Evolutionary conservation across 345 rosid genomes (phyloP), one percentile per base, ranked within the genome.

Genomic region (Eucalyptus regnans): DNA sequence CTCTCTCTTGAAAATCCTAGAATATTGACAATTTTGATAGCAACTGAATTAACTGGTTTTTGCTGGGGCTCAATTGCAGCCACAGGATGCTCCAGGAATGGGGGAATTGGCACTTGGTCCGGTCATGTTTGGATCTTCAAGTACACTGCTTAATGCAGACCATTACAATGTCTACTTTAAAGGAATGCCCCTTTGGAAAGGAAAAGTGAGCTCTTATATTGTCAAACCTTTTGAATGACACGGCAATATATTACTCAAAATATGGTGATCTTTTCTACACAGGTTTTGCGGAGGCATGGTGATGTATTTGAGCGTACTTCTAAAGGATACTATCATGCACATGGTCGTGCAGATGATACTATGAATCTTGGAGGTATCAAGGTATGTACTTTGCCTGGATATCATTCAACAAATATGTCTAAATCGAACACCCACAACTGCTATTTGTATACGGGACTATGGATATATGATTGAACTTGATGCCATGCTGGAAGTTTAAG

Each of bases 351-450:
- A 71, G 98, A 98, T 94, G 99, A 98, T 91, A 95, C 98, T 29
- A 97, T 98, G 99, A 98, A 98, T 92, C 95, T 98, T 48, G 99
- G 99, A 58, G 99, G 99, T 50, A 96, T 98, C 89, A 98, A 97
- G 99, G 99, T 98, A 93, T 52, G 87, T 88, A 25, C 87, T 60
- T 79, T 86, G 87, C 87, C 25, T 18, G 44, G 86, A 46, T 64
- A 80, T 79, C 49, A 64, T 64, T 48, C 22, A 20, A 76, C 15
- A 76, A 43, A 41, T 5, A 18, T 33, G 81, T 44, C 83, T 76
- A 76, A 76, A 76, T 10, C 1, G 83, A 37, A 20, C 4, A 20
- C 46, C 83, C 46, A 10, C 23, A 5, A 76, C 48, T 20, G 83
- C 83, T 37, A 4, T 20, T 71, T 3, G 43, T 18, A 2, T 76